These are phyloP conservation scores for Phytophthora chlamydospora DNA, from an alignment of 352 stramenopile genomes.

Conservation along the genomic window DNA sequence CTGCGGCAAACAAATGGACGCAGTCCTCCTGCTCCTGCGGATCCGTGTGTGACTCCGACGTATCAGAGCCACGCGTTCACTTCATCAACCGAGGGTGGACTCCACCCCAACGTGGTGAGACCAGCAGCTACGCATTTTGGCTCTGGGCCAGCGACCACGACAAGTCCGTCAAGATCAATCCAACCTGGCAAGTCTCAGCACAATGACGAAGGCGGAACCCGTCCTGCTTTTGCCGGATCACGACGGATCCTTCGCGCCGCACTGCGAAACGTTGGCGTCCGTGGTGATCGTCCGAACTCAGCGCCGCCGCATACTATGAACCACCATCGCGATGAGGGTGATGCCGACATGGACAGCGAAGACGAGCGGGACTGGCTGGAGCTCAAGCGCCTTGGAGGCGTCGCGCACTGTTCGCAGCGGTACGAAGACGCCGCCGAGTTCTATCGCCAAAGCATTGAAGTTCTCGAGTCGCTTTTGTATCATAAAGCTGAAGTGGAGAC, in stretches of 20 bases:
- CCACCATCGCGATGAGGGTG: constrained; percentile 14
- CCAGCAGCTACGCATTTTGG: constrained; percentile 10
- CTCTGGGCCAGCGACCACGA: not conserved
- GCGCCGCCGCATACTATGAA: constrained; percentile 9
- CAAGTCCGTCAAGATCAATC: not conserved
- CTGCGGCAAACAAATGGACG: constrained; percentile 27
- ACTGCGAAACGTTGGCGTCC: constrained; percentile 26
- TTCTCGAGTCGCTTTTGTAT: constrained; percentile 48
- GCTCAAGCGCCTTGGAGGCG: constrained; percentile 63
- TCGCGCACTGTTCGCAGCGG: constrained; percentile 43
- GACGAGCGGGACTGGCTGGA: constrained; percentile 62
- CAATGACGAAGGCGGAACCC: not conserved
- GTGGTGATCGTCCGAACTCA: constrained; percentile 21
- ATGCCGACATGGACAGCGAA: constrained; percentile 40
- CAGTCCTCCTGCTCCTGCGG: constrained; percentile 42
- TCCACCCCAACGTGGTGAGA: constrained; percentile 5
- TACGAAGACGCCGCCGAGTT: constrained; percentile 67
- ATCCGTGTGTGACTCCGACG: constrained; percentile 55
- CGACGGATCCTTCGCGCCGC: constrained; percentile 43
- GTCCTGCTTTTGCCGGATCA: constrained; percentile 28
- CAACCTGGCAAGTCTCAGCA: constrained; percentile 14
- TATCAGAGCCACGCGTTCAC: constrained; percentile 32
- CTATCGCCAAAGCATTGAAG: constrained; percentile 60
- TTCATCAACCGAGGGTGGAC: constrained; percentile 8
- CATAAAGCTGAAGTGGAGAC: constrained; percentile 42